A percentile compares a stretch with the other conserved stretches of the same genome.
Conservation (phyloP, 345 rosid genomes). For the Theobroma cacao region DNA sequence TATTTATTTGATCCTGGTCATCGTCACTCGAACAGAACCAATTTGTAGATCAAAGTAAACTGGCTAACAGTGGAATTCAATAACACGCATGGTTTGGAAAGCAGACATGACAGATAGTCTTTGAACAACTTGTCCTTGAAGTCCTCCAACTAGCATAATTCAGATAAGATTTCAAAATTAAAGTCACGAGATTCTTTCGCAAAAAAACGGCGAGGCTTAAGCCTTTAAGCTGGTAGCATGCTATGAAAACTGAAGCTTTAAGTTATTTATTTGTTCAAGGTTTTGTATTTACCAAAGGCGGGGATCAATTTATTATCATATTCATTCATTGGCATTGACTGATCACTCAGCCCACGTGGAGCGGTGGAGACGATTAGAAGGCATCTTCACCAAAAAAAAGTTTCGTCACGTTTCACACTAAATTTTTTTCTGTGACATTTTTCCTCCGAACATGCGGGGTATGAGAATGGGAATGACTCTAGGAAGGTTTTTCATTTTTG, state of each 20-base stretch:
- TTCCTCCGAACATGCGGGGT: not conserved
- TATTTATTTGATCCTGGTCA: not conserved
- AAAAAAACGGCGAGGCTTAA: not conserved
- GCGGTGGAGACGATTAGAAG: not conserved
- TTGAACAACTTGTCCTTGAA: not conserved
- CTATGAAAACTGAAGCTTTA: not conserved
- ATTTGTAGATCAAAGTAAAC: not conserved
- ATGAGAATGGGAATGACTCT: not conserved
- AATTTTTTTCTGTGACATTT: not conserved
- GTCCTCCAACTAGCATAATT: not conserved
- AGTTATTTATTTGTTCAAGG: not conserved
- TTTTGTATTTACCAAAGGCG: not conserved
- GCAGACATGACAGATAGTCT: conserved; percentile 7
- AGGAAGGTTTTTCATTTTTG: not conserved
- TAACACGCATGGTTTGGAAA: not conserved
- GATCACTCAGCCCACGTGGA: conserved; percentile 10
- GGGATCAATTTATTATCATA: not conserved
- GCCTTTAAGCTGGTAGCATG: not conserved
- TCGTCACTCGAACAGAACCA: not conserved
- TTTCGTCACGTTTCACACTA: not conserved
- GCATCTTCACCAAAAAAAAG: not conserved
- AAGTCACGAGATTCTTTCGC: not conserved
- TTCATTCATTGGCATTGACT: not conserved
- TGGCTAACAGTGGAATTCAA: not conserved
- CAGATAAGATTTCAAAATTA: not conserved